These are phyloP conservation scores for Globisporangium cylindrosporum DNA, from an alignment of 352 stramenopile species.

Conservation along the genomic window DNA sequence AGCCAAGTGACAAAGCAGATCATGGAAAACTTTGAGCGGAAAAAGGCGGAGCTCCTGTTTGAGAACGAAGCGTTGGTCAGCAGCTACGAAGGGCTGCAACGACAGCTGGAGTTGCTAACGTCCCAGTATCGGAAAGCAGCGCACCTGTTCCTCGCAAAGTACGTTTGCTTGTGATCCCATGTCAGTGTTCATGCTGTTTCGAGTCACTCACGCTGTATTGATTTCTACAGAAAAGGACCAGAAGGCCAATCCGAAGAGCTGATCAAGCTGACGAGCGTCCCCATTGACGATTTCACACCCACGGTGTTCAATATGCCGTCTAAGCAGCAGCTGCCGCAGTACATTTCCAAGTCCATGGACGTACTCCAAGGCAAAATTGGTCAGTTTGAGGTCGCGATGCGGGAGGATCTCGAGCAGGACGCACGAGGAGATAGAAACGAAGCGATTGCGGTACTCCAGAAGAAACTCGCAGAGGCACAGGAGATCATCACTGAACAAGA, in stretches of 20 bases:
- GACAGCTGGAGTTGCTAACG: constrained; percentile 57
- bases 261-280: constrained; percentile 41
- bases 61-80: constrained; percentile 64
- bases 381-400: constrained; percentile 58
- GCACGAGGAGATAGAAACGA: constrained; percentile 19
- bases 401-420: constrained; percentile 41
- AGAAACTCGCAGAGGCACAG: constrained; percentile 66
- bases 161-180: constrained; percentile 18
- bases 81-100: constrained; percentile 54
- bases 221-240: constrained; percentile 33
- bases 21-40: constrained; percentile 58
- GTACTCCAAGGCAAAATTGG: constrained; percentile 43
- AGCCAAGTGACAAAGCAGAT: constrained; percentile 59
- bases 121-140: constrained; percentile 73
- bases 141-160: constrained; percentile 71
- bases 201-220: background rate
- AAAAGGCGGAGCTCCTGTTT: constrained; percentile 56
- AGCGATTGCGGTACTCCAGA: constrained; percentile 35
- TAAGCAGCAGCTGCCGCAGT: constrained; percentile 51
- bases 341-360: constrained; percentile 50
- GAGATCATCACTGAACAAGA: constrained; percentile 67
- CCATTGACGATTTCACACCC: constrained; percentile 65
- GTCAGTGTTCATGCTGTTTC: background rate
- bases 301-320: constrained; percentile 64
- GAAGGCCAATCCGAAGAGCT: constrained; percentile 46